Base-by-base conservation (phyloP, 2,329 filamentous ascomycete genomes). In the Ceratocystis alfenasii region DNA sequence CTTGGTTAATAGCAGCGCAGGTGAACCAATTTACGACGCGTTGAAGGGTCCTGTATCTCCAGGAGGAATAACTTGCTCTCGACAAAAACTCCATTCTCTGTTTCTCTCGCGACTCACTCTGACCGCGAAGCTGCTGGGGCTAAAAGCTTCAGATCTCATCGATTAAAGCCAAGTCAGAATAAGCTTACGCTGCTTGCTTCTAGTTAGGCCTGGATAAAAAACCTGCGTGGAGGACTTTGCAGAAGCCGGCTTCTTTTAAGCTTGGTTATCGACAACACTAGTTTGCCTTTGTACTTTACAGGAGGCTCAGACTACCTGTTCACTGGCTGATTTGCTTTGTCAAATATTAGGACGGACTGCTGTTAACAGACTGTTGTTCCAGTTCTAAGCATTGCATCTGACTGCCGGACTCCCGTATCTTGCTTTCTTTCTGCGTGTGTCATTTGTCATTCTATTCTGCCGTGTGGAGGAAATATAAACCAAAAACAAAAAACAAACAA, bases 401-500 rank as follows among this genome's bases (percentile, higher is more conserved):
- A 59, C 30, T 59, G 30, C 55, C 55, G 20, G 55, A 59, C 30
- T n/a, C 55, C 33, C 55, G 22, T 59, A n/a, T 59, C 30, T 62
- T 62, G 57, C 46, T 66, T 53, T 45, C 41, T 65, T 65, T 62
- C 22, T 55, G 46, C 17, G 44, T 63, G 33, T 61, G 57, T 61
- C 25, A 62, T 62, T 60, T 22, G 28, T 28, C 22, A 30, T 63
- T 57, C 57, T 36, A 25, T 55, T 36, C 48, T 55, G 61, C 48
- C 44, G 41, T 59, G 55, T 46, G 61, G 61, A 63, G 61, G 61
- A 50, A 48, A 46, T 63, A 48, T 48, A 48, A 63, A 63, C 41
- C 59, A 41, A 62, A 62, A 50, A 48, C 61, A 28, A 63, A 63
- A 48, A 44, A 45, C 50, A 63, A 48, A 44, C 22, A 63, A 63